A percentile compares a stretch with the other conserved stretches of the same genome.
Conservation (phyloP, 106 monocot genomes). For the Dendrobium nobile region DNA sequence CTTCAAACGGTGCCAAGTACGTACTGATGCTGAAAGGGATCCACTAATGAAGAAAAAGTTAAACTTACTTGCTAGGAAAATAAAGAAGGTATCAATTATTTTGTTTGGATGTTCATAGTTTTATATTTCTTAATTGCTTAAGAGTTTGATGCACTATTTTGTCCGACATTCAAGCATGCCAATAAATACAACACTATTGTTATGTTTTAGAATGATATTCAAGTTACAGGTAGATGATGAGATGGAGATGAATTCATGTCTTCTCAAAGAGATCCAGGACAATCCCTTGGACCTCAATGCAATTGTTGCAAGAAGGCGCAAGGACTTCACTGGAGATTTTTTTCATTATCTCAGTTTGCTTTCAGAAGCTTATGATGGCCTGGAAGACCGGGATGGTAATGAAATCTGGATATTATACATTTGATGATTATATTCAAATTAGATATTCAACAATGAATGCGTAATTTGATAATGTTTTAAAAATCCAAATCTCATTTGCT, state of each 20-base stretch:
- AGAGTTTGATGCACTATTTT: conserved; percentile 1
- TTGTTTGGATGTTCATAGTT: background rate
- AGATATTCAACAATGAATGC: background rate
- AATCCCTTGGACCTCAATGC: conserved; percentile 74
- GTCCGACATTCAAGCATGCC: background rate
- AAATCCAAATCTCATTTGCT: background rate
- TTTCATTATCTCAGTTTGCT: conserved; percentile 66
- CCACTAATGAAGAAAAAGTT: conserved; percentile 54
- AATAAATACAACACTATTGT: background rate
- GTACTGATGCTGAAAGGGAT: conserved; percentile 58
- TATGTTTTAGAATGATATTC: background rate
- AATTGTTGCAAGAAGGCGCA: conserved; percentile 77
- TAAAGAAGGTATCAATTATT: conserved; percentile 54
- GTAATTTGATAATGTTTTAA: background rate
- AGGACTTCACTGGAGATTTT: conserved; percentile 79
- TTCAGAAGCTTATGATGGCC: conserved; percentile 35
- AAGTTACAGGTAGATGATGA: conserved; percentile 71
- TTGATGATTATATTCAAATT: background rate
- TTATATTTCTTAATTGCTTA: background rate
- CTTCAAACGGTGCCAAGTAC: conserved; percentile 48
- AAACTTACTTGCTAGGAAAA: conserved; percentile 54
- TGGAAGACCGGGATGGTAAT: conserved; percentile 90
- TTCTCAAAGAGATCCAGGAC: conserved; percentile 69
- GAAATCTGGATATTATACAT: conserved; percentile 1
- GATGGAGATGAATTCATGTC: conserved; percentile 59